Evolutionary conservation across 2,329 filamentous ascomycete genomes (phyloP).

Genomic region (Trichophyton mentagrophytes): DNA sequence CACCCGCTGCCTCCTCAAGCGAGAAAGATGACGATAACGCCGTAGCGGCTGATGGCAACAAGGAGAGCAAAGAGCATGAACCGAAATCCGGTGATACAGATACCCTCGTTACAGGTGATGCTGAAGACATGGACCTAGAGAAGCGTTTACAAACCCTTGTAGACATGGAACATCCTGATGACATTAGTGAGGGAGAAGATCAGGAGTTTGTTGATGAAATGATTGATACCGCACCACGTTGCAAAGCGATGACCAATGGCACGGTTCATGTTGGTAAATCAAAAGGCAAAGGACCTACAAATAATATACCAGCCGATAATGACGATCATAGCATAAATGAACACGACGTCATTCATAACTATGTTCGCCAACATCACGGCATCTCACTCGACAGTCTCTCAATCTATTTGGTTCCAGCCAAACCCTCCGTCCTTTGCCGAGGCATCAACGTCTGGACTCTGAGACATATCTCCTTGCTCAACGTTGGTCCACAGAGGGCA

Average conservation of each 20-base stretch:
- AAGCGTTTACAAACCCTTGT: constrained; percentile 13
- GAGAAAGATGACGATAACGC: neutral
- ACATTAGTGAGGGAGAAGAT: constrained; percentile 18
- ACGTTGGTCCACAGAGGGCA: constrained; percentile 48
- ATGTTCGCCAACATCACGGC: constrained; percentile 47
- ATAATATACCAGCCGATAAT: constrained; percentile 2
- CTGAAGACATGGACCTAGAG: constrained; percentile 9
- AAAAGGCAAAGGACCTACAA: neutral
- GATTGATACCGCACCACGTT: neutral
- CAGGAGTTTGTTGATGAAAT: constrained; percentile 15
- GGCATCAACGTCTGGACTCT: constrained; percentile 47
- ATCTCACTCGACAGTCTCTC: constrained; percentile 43
- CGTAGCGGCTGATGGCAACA: constrained; percentile 10
- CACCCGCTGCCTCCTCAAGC: neutral
- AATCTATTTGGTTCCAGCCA: constrained; percentile 49
- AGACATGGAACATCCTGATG: constrained; percentile 24
- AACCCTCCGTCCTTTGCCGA: constrained; percentile 43
- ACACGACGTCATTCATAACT: constrained; percentile 27
- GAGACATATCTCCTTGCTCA: constrained; percentile 48
- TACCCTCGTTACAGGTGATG: neutral
- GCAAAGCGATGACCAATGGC: neutral
- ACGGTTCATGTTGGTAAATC: neutral
- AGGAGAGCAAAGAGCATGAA: neutral
- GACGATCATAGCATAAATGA: neutral
- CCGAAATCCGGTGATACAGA: neutral